phyloP scores from a whole-genome alignment of 306 rosid species.

The Dalbergia oliveri region DNA sequence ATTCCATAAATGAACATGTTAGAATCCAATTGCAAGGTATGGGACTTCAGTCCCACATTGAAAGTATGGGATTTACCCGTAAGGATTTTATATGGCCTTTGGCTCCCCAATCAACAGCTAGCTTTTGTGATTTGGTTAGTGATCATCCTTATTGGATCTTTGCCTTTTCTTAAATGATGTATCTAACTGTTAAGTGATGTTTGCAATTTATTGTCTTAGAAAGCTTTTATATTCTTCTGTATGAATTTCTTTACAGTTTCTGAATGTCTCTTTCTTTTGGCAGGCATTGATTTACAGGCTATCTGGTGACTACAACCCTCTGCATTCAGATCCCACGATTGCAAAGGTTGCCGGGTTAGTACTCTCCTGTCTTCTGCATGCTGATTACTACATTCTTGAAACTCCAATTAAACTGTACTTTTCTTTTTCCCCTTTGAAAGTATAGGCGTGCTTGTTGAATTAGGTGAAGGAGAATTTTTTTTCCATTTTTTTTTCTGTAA shows the following conservation, averaged over 20 bases:
- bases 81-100: no score
- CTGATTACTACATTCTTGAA: constrained; percentile 34
- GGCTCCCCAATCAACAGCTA: no score
- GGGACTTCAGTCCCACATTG: no score
- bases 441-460: constrained; percentile 28
- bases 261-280: constrained; percentile 50
- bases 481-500: background rate
- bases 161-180: background rate
- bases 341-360: constrained; percentile 94
- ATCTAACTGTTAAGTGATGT: background rate
- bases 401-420: constrained; percentile 28
- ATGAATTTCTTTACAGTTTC: constrained; percentile 15
- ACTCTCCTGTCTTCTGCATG: constrained; percentile 40
- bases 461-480: constrained; percentile 21
- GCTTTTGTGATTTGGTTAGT: no score
- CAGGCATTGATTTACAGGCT: constrained; percentile 95
- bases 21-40: no score
- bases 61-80: no score
- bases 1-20: background rate
- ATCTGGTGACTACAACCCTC: constrained; percentile 92
- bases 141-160: background rate
- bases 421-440: background rate
- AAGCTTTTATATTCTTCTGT: constrained; percentile 25
- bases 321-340: constrained; percentile 88
- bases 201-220: background rate